These are phyloP conservation scores for Helminthosporium solani DNA, from an alignment of 2,329 filamentous ascomycete genomes.

Conservation along the genomic window DNA sequence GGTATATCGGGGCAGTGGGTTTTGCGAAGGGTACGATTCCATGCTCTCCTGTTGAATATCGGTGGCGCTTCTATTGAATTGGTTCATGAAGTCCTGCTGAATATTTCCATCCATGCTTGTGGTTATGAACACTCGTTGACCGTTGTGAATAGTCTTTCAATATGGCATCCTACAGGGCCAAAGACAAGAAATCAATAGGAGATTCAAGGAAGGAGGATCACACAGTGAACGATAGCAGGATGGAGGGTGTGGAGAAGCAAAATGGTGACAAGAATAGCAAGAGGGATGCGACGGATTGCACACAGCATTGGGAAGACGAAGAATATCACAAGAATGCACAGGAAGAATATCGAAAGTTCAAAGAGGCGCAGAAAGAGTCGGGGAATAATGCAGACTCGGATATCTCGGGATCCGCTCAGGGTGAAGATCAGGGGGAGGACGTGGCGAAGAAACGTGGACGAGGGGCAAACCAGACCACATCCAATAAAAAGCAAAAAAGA, in stretches of 20 bases:
- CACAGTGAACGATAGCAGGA: conserved; percentile 48
- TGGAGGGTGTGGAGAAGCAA: conserved; percentile 49
- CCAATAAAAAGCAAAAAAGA: conserved; percentile 42
- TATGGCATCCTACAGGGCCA: too few relatives aligned
- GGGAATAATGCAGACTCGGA: conserved; percentile 7
- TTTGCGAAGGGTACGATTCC: too few relatives aligned
- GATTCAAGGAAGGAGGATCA: conserved; percentile 44
- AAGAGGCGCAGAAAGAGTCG: conserved; percentile 17
- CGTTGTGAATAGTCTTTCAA: too few relatives aligned
- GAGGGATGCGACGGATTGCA: conserved; percentile 30
- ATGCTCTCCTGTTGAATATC: too few relatives aligned
- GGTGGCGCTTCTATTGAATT: too few relatives aligned
- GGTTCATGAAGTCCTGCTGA: too few relatives aligned
- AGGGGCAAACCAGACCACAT: conserved; percentile 22
- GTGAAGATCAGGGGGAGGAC: conserved; percentile 9
- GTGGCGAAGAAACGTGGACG: conserved; percentile 25
- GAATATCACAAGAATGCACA: conserved; percentile 27
- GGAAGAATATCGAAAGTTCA: conserved; percentile 30
- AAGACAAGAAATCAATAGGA: background rate
- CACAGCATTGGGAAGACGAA: conserved; percentile 35
- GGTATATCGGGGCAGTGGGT: too few relatives aligned
- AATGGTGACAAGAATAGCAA: conserved; percentile 12
- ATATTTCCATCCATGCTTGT: too few relatives aligned
- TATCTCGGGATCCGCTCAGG: conserved; percentile 6
- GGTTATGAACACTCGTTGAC: too few relatives aligned